Conservation (phyloP, 2,329 filamentous ascomycete genomes). For the Sporothrix pallida region DNA sequence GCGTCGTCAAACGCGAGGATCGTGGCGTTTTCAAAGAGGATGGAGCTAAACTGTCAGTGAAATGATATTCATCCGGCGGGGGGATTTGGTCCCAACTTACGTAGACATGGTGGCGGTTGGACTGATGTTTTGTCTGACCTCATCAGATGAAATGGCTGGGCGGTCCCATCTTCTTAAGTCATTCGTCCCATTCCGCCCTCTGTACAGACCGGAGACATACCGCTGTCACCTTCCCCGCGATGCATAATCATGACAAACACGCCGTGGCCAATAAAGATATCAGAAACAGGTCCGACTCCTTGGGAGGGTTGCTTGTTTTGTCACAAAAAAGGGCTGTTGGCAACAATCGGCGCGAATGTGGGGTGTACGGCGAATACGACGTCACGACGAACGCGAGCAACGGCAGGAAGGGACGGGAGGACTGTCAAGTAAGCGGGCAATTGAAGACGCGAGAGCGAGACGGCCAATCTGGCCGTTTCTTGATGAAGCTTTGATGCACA, state of each 20-base stretch:
- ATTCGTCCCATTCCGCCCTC: not conserved
- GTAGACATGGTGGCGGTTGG: conserved; percentile 6
- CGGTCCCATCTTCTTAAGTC: not conserved
- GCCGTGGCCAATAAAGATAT: not conserved
- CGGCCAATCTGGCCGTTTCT: not conserved
- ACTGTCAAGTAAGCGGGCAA: not conserved
- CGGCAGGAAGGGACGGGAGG: no score
- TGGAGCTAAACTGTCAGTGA: not conserved
- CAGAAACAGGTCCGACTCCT: not conserved
- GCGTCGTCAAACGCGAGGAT: conserved; percentile 18
- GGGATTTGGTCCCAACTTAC: not conserved
- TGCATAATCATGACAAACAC: not conserved
- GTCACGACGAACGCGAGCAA: not conserved
- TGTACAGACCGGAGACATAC: not conserved
- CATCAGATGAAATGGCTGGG: not conserved
- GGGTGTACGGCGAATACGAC: not conserved
- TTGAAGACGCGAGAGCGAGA: not conserved
- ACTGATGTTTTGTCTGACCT: no score
- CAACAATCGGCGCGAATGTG: not conserved
- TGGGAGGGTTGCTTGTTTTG: not conserved
- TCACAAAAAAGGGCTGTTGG: not conserved
- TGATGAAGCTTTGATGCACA: not conserved
- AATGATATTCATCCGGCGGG: not conserved
- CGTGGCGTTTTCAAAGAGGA: conserved; percentile 3
- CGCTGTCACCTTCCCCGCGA: not conserved